These are phyloP conservation scores for Pseudogymnoascus sp. DNA, from an alignment of 2,329 filamentous ascomycete species.

Conservation along the genomic window DNA sequence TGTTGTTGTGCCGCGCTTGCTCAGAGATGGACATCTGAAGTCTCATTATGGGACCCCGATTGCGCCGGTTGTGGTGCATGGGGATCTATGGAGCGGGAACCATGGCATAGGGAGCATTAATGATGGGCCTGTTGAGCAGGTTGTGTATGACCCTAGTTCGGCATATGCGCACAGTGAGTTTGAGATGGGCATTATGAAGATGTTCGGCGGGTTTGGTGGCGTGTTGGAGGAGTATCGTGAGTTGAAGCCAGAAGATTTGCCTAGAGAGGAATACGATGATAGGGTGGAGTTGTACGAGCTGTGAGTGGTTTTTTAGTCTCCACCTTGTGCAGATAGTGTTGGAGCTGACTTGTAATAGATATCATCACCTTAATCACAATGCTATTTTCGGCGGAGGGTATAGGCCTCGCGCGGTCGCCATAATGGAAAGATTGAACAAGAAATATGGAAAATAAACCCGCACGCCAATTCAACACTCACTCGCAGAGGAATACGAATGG, in stretches of 20 bases:
- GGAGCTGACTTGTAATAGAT: constrained; percentile 40
- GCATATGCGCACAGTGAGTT: constrained; percentile 86
- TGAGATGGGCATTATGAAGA: constrained; percentile 88
- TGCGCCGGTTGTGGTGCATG: constrained; percentile 76
- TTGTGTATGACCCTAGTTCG: constrained; percentile 74
- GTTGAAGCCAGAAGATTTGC: constrained; percentile 72
- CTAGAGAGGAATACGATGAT: constrained; percentile 77
- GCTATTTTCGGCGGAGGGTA: constrained; percentile 73
- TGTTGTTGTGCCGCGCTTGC: constrained; percentile 66
- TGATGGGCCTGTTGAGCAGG: constrained; percentile 50
- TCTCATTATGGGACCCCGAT: constrained; percentile 44
- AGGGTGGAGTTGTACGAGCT: constrained; percentile 74
- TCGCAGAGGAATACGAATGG: not conserved
- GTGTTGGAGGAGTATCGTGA: constrained; percentile 65
- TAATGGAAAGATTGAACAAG: constrained; percentile 65
- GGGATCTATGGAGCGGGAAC: constrained; percentile 92
- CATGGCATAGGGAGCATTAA: constrained; percentile 58
- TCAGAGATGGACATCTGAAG: constrained; percentile 57
- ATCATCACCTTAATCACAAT: constrained; percentile 80
- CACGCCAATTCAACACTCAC: not conserved
- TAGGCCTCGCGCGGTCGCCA: constrained; percentile 64
- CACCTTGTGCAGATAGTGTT: not conserved
- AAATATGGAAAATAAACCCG: constrained; percentile 55
- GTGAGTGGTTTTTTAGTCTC: constrained; percentile 42
- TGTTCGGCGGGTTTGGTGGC: constrained; percentile 83